Evolutionary conservation across 768 basidiomycete species (phyloP).

Genomic region (Naganishia friedmannii): DNA sequence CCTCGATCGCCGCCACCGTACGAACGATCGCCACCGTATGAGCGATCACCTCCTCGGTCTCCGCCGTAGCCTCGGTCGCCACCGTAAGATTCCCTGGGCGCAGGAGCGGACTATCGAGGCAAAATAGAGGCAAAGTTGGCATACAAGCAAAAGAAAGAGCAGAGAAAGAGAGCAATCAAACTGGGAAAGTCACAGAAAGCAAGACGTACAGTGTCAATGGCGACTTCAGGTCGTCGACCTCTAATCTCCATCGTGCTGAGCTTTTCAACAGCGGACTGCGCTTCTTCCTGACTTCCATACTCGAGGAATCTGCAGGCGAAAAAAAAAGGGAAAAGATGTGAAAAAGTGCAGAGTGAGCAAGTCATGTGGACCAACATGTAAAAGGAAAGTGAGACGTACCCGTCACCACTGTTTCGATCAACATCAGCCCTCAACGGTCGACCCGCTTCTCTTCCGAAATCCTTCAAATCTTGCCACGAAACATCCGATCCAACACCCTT

Average conservation of each 20-base stretch:
- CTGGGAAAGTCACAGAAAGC: no score
- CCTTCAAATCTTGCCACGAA: slow-evolving; percentile 74
- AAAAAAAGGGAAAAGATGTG: no score
- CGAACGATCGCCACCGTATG: slow-evolving; percentile 21
- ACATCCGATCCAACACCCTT: slow-evolving; percentile 43
- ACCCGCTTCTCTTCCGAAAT: slow-evolving; percentile 90
- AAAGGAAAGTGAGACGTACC: no score
- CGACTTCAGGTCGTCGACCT: slow-evolving; percentile 63
- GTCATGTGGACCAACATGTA: no score
- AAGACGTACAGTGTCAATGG: slow-evolving; percentile 55
- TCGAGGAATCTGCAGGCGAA: slow-evolving; percentile 70
- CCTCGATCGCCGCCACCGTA: slow-evolving; percentile 34
- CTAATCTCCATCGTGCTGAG: slow-evolving; percentile 84
- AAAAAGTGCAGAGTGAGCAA: no score
- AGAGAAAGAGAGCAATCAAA: not conserved
- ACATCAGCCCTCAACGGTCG: slow-evolving; percentile 93
- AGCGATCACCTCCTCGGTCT: slow-evolving; percentile 24
- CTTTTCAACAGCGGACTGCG: slow-evolving; percentile 85
- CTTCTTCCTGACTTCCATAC: slow-evolving; percentile 81
- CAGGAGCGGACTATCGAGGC: no score
- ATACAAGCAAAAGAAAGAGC: slow-evolving; percentile 54
- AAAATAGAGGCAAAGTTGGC: slow-evolving; percentile 46
- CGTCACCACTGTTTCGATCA: slow-evolving; percentile 82
- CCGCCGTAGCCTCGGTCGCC: slow-evolving; percentile 32
- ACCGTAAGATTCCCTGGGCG: not conserved